A percentile compares a stretch with the other conserved stretches of the same genome.
These are phyloP conservation scores for Francoa sonchifolia DNA, from an alignment of 441 rosid genomes.

Conservation along the genomic window DNA sequence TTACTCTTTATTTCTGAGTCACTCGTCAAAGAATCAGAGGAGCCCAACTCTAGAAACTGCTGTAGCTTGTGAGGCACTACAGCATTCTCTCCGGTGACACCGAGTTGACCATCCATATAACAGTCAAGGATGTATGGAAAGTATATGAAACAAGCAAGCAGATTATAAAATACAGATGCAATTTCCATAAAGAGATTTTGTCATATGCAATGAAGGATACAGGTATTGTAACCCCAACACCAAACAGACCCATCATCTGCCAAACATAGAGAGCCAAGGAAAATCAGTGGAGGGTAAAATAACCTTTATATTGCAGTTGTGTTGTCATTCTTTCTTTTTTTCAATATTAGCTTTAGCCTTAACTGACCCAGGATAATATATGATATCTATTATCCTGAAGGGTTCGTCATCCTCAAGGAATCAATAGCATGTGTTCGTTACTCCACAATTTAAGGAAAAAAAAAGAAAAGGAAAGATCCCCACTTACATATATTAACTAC, in stretches of 20 bases:
- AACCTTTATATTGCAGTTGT: no score
- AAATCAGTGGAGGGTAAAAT: constrained; percentile 2
- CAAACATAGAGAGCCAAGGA: constrained; percentile 12
- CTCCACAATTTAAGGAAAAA: no score
- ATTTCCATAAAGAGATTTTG: not conserved
- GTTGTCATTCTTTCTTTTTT: no score
- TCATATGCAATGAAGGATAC: constrained; percentile 52
- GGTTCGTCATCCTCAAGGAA: no score
- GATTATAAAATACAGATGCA: not conserved
- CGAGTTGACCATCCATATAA: constrained; percentile 83
- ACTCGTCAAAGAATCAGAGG: constrained; percentile 17
- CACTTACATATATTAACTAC: no score
- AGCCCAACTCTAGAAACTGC: constrained; percentile 25
- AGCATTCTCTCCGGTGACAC: constrained; percentile 43
- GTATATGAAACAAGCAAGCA: constrained; percentile 7
- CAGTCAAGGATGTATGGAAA: constrained; percentile 39
- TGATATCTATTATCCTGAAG: no score
- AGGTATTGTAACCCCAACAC: constrained; percentile 83
- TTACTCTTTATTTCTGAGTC: constrained; percentile 21
- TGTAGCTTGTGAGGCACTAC: constrained; percentile 37
- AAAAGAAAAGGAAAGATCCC: no score
- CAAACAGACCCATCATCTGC: constrained; percentile 90
- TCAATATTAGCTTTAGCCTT: no score
- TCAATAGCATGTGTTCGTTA: no score
- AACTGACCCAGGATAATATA: no score